Evolutionary conservation across 139 green algal species (phyloP).

Genomic region (Micractinium sp.): DNA sequence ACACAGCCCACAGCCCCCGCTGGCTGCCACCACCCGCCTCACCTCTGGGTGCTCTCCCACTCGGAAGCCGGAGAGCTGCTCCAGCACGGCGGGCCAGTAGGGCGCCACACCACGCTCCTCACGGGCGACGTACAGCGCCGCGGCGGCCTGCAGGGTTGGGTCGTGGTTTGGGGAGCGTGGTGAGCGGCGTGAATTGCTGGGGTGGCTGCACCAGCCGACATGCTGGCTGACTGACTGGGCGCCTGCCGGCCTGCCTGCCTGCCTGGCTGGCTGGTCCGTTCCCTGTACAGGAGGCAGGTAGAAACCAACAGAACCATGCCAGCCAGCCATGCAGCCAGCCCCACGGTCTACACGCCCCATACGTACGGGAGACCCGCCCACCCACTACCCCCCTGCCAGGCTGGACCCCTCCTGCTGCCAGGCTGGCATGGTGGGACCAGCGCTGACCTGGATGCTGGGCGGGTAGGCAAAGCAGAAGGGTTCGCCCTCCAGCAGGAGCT

Average conservation of each 20-base stretch:
- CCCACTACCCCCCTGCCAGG: background rate
- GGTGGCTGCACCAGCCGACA: background rate
- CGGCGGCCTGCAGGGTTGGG: slow-evolving; percentile 33
- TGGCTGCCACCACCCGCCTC: background rate
- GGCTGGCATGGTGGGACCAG: no score
- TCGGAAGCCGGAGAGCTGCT: slow-evolving; percentile 44
- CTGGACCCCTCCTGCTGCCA: no score
- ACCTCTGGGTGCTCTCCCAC: slow-evolving; percentile 18
- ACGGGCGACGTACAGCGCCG: slow-evolving; percentile 45
- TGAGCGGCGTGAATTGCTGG: background rate
- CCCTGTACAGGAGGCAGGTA: no score
- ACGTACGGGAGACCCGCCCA: no score
- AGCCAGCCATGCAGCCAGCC: background rate
- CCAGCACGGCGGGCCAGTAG: slow-evolving; percentile 64
- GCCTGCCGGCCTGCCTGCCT: background rate
- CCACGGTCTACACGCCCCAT: no score
- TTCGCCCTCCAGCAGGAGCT: background rate
- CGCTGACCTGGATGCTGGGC: slow-evolving; percentile 15
- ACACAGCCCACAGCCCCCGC: no score
- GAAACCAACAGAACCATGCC: no score
- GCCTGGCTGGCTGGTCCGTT: no score
- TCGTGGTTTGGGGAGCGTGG: background rate
- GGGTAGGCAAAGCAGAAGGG: background rate
- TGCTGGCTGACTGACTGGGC: background rate
- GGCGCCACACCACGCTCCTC: slow-evolving; percentile 59